Percentiles rank a stretch among this genome's conserved stretches.
Conservation (phyloP, 345 rosid species). For the Abelmoschus esculentus region DNA sequence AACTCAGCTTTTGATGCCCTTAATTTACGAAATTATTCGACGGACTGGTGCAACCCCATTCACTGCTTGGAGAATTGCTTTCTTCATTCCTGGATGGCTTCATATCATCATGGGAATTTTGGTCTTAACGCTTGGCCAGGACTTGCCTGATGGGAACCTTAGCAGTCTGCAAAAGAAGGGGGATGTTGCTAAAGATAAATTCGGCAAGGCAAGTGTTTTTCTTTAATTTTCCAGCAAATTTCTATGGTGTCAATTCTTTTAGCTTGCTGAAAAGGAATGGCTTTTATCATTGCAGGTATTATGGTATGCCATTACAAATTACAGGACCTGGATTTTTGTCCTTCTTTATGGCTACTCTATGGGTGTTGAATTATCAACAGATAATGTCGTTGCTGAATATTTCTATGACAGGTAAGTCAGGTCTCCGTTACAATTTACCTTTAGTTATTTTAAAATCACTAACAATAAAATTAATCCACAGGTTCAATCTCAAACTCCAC, state of each 20-base stretch:
- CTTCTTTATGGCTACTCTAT: slow-evolving; percentile 81
- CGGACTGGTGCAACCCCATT: slow-evolving; percentile 59
- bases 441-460: neutral
- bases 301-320: slow-evolving; percentile 75
- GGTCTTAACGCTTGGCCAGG: slow-evolving; percentile 77
- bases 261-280: neutral
- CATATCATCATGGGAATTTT: slow-evolving; percentile 63
- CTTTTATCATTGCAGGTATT: slow-evolving; percentile 41
- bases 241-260: neutral
- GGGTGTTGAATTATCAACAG: slow-evolving; percentile 81
- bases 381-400: slow-evolving; percentile 75
- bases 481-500: slow-evolving; percentile 65
- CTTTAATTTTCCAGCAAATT: neutral
- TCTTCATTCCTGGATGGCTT: slow-evolving; percentile 72
- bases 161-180: slow-evolving; percentile 66
- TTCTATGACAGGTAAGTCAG: slow-evolving; percentile 53
- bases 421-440: neutral
- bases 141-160: slow-evolving; percentile 84
- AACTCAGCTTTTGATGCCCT: slow-evolving; percentile 79
- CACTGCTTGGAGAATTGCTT: slow-evolving; percentile 89
- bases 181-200: slow-evolving; percentile 58
- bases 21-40: slow-evolving; percentile 57
- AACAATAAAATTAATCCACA: slow-evolving; percentile 10
- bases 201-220: slow-evolving; percentile 50
- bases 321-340: slow-evolving; percentile 83